Evolutionary conservation across 176 grass and related monocot species (phyloP).

Genomic region (Alopecurus myosuroides): DNA sequence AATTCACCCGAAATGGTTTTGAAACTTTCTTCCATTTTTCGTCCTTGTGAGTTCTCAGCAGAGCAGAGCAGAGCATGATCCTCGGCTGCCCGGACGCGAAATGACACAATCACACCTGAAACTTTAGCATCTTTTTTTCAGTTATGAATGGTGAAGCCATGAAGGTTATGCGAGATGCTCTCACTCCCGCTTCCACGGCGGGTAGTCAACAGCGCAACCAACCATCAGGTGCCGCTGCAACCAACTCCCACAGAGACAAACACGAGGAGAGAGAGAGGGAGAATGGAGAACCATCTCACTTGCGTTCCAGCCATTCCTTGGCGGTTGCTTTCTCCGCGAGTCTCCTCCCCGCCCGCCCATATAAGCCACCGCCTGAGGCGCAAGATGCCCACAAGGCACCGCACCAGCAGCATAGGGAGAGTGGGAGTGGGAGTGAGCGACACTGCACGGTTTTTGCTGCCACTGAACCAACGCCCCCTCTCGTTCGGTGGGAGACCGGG

Average conservation of each 20-base stretch:
- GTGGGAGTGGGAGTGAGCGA: background rate
- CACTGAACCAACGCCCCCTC: background rate
- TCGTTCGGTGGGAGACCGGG: conserved; percentile 20
- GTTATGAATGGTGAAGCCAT: background rate
- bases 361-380: conserved; percentile 39
- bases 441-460: conserved; percentile 6
- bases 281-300: background rate
- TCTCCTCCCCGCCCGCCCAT: conserved; percentile 30
- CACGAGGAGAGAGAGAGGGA: background rate
- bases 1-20: no score
- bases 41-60: no score
- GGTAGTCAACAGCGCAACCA: conserved; percentile 23
- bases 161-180: background rate
- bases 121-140: background rate
- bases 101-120: conserved; percentile 27
- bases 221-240: conserved; percentile 23
- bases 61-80: no score
- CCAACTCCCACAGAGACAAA: background rate
- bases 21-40: no score
- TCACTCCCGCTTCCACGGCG: background rate
- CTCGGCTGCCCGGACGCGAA: background rate
- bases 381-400: conserved; percentile 4
- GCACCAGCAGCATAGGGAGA: background rate
- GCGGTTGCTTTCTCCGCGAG: conserved; percentile 8
- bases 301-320: conserved; percentile 27